Evolutionary conservation across 257 asterid species (phyloP).

Genomic region (Nicotiana paniculata): DNA sequence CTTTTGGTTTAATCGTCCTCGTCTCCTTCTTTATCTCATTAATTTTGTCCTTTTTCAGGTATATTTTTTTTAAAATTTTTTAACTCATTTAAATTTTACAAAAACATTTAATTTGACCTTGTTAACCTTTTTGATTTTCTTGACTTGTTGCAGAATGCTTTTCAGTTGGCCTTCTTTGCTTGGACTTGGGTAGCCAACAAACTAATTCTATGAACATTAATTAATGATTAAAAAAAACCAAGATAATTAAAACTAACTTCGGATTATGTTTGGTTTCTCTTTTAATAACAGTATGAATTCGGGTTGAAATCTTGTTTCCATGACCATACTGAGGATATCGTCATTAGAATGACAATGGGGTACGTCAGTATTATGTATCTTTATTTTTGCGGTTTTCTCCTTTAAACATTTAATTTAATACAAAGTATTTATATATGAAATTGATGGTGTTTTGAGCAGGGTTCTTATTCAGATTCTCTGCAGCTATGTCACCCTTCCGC

Average conservation of each 20-base stretch:
- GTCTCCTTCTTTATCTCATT: slow-evolving; percentile 60
- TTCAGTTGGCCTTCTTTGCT: slow-evolving; percentile 88
- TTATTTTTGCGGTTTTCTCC: background rate
- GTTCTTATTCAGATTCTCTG: slow-evolving; percentile 69
- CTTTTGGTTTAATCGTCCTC: slow-evolving; percentile 88
- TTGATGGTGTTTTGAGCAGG: slow-evolving; percentile 24
- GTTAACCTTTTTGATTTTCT: background rate
- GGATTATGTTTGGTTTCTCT: background rate
- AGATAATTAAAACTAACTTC: background rate
- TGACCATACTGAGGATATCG: slow-evolving; percentile 61
- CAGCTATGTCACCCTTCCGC: slow-evolving; percentile 90
- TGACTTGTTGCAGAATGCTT: slow-evolving; percentile 66
- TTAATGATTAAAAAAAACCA: background rate
- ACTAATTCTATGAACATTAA: background rate
- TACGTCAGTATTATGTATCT: slow-evolving; percentile 14
- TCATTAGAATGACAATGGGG: slow-evolving; percentile 87
- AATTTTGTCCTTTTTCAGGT: slow-evolving; percentile 95
- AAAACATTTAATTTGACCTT: background rate
- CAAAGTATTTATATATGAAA: background rate
- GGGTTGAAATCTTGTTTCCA: slow-evolving; percentile 83
- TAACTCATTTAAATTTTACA: background rate
- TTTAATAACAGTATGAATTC: slow-evolving; percentile 51
- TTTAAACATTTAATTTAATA: background rate
- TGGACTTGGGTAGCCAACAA: slow-evolving; percentile 76
- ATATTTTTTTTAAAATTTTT: background rate